These are phyloP conservation scores for Fraxinus americana DNA, from an alignment of 257 asterid species.

Conservation along the genomic window DNA sequence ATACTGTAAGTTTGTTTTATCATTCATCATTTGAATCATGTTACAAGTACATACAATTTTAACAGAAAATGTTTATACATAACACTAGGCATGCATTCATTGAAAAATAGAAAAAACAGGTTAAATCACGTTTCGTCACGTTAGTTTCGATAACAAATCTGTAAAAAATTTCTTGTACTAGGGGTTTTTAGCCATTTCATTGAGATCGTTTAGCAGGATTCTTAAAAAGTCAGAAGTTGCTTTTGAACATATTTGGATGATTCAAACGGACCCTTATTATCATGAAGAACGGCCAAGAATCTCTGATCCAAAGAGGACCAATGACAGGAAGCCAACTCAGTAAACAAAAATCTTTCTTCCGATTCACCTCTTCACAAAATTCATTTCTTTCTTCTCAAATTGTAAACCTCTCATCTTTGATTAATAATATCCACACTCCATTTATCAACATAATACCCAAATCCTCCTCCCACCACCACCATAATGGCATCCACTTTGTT, in stretches of 20 bases:
- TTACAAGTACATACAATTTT: no score
- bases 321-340: constrained; percentile 57
- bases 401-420: constrained; percentile 27
- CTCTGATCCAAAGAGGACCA: constrained; percentile 65
- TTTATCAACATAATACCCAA: background rate
- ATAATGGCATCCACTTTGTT: constrained; percentile 76
- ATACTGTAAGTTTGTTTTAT: no score
- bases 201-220: no score
- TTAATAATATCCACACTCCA: constrained; percentile 8
- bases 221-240: no score
- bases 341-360: constrained; percentile 45
- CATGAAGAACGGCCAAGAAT: constrained; percentile 13
- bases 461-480: background rate
- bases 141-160: no score
- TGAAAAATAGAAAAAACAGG: no score
- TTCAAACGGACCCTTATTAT: background rate
- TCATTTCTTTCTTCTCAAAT: constrained; percentile 24
- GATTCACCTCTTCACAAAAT: constrained; percentile 58
- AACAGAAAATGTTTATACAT: no score
- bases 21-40: no score
- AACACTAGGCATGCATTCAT: no score
- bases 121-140: no score
- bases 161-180: no score
- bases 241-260: background rate
- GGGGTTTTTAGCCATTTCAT: no score